Base-by-base conservation (phyloP, 2,329 filamentous ascomycete genomes). In the Harringtonia lauricola region DNA sequence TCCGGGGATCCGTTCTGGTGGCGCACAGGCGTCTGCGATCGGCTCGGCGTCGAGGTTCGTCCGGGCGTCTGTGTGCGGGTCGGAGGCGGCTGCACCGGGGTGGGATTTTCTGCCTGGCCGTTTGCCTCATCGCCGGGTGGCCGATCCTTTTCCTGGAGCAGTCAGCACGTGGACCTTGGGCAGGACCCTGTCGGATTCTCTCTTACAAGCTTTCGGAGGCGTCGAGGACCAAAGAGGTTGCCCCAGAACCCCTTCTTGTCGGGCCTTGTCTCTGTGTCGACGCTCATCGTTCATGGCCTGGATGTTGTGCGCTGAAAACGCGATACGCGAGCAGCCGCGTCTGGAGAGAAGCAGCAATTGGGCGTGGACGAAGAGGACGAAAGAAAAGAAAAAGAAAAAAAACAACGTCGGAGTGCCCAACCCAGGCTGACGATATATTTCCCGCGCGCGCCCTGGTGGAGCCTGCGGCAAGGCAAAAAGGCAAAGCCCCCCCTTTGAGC, bases 381-480 rank as follows among this genome's bases (percentile, higher is more conserved):
- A 49, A 42, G 36, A 40, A 5, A 10, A 8, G 29, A 9, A 12
- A 26, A 2, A 30, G 31, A 12, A 28, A 38, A 18, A 10, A 39
- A 57, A 30, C 3, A 33, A 18, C 17, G n/a, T 13, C 17, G 17
- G 41, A 56, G 52, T 28, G 15, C 14, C 89, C 86, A 57, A 90
- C 92, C 92, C 92, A 94, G 54, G 86, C n/a, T n/a, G n/a, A n/a
- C n/a, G n/a, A n/a, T n/a, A n/a, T n/a, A n/a, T n/a, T n/a, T n/a
- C n/a, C n/a, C n/a, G n/a, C n/a, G n/a, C n/a, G n/a, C n/a, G n/a
- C n/a, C n/a, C n/a, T n/a, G n/a, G n/a, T n/a, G n/a, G n/a, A n/a
- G n/a, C n/a, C n/a, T n/a, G n/a, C n/a, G n/a, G n/a, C n/a, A n/a
- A n/a, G n/a, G n/a, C n/a, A n/a, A n/a, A n/a, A n/a, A n/a, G n/a